These are phyloP conservation scores for Coleophoma eucalyptorum DNA, from an alignment of 2,329 filamentous ascomycete species.

Conservation along the genomic window DNA sequence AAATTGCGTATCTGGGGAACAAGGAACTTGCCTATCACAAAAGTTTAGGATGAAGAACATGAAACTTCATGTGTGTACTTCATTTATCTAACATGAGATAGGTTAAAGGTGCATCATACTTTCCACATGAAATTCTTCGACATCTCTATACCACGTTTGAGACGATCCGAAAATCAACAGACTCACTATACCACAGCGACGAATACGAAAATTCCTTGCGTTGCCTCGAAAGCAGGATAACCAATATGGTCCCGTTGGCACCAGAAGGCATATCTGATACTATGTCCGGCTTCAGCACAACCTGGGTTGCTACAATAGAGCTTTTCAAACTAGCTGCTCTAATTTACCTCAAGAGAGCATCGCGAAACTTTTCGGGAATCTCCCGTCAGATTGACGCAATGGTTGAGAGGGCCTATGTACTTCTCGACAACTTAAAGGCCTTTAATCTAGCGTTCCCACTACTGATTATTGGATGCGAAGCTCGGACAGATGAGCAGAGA, in stretches of 20 bases:
- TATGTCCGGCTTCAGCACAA: conserved; percentile 8
- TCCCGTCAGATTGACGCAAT: conserved; percentile 13
- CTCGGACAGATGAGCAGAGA: conserved; percentile 20
- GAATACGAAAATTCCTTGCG: conserved; percentile 18
- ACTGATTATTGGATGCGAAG: conserved; percentile 25
- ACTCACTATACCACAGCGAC: conserved; percentile 16
- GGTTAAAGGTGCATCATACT: conserved; percentile 11
- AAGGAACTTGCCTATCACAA: conserved; percentile 12
- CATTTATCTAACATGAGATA: conserved; percentile 14
- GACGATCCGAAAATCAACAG: conserved; percentile 15
- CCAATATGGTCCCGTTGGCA: conserved; percentile 9
- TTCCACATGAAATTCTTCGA: conserved; percentile 17
- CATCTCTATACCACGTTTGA: conserved; percentile 13
- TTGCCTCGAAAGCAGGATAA: conserved; percentile 17
- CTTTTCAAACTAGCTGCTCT: conserved; percentile 14
- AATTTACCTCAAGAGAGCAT: conserved; percentile 18
- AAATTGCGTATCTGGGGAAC: conserved; percentile 10
- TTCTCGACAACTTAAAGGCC: conserved; percentile 16
- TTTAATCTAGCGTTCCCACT: conserved; percentile 22
- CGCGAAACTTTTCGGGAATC: conserved; percentile 15
- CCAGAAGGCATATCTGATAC: conserved; percentile 10
- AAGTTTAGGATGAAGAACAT: conserved; percentile 14
- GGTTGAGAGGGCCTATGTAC: conserved; percentile 11
- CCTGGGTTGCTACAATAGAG: conserved; percentile 14
- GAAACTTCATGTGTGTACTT: conserved; percentile 7